Percentiles rank a stretch among this genome's conserved stretches.
These are phyloP conservation scores for Blastobotrys malaysiensis DNA, from an alignment of 1,139 yeast genomes.

Conservation along the genomic window DNA sequence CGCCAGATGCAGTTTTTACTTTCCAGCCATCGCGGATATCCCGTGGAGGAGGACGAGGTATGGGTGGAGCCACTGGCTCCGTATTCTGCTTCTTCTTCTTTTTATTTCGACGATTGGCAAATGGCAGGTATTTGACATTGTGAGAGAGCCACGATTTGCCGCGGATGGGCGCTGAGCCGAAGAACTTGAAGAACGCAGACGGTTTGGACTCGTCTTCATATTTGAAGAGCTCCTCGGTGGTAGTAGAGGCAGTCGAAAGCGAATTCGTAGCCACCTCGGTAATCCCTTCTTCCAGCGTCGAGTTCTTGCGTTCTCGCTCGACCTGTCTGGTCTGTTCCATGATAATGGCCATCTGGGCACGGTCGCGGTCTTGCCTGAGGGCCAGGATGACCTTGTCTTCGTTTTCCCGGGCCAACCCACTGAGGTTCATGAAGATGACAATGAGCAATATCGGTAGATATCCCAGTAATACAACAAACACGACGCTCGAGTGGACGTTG, in stretches of 20 bases:
- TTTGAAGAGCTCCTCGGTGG: neutral
- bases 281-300: neutral
- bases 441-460: constrained; percentile 24
- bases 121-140: constrained; percentile 11
- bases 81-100: neutral
- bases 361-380: constrained; percentile 14
- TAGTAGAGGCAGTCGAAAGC: neutral
- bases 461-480: constrained; percentile 21
- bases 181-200: constrained; percentile 9
- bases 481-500: constrained; percentile 20
- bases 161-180: constrained; percentile 10
- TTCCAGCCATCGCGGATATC: constrained; percentile 13
- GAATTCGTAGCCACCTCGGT: neutral
- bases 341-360: constrained; percentile 6
- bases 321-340: neutral
- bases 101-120: neutral
- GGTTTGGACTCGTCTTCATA: constrained; percentile 1
- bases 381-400: constrained; percentile 23
- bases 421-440: constrained; percentile 21
- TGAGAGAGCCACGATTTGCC: constrained; percentile 11
- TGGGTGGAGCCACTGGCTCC: neutral
- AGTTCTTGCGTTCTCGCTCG: neutral
- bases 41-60: constrained; percentile 10
- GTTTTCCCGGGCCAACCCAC: constrained; percentile 22
- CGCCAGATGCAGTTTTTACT: constrained; percentile 9